A percentile compares a stretch with the other conserved stretches of the same genome.
Conservation (phyloP, 2,329 filamentous ascomycete species). For the Epichloe typhina region DNA sequence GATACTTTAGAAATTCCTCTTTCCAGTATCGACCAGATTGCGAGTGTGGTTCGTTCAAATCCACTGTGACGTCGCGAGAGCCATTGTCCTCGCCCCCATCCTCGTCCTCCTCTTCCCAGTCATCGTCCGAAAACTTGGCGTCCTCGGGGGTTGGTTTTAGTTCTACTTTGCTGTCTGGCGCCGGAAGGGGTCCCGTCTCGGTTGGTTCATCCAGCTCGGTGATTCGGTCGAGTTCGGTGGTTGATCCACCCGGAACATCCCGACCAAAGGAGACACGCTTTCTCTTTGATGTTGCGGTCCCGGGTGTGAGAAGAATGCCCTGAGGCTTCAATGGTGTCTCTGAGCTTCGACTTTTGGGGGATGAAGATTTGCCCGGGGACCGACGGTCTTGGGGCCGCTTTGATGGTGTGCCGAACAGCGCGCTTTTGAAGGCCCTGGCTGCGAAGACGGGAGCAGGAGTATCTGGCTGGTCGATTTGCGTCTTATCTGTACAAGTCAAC, state of each 20-base stretch:
- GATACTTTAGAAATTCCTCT: constrained; percentile 60
- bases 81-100: constrained; percentile 30
- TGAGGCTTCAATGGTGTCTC: constrained; percentile 37
- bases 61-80: constrained; percentile 52
- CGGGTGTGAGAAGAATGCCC: constrained; percentile 51
- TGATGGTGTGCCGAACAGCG: constrained; percentile 47
- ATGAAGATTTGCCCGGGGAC: constrained; percentile 8
- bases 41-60: constrained; percentile 61
- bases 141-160: neutral
- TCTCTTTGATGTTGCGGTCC: constrained; percentile 44
- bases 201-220: constrained; percentile 33
- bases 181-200: constrained; percentile 25
- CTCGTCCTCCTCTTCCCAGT: constrained; percentile 34
- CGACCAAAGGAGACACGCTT: constrained; percentile 54
- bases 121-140: constrained; percentile 24
- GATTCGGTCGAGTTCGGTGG: constrained; percentile 5
- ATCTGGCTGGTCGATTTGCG: constrained; percentile 44
- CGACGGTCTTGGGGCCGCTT: constrained; percentile 22
- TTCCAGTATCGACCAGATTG: constrained; percentile 73
- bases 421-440: constrained; percentile 50
- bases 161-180: constrained; percentile 12
- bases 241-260: constrained; percentile 29
- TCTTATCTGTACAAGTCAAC: constrained; percentile 20
- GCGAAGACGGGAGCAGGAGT: constrained; percentile 56
- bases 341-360: constrained; percentile 15